Conservation (phyloP, 495 filamentous ascomycete genomes). For the Pseudoneurospora amorphoporcata region DNA sequence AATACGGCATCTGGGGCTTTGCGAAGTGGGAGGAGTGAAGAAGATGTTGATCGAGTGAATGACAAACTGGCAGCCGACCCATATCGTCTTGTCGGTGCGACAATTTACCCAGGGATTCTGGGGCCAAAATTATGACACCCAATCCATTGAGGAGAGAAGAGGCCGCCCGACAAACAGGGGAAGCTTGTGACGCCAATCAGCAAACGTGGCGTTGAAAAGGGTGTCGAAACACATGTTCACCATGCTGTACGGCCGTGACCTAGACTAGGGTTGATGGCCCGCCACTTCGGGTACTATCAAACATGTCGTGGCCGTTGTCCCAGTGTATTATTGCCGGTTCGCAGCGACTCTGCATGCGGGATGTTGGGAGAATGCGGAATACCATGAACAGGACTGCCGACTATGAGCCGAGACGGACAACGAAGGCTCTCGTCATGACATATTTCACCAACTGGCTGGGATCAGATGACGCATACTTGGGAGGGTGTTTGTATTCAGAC, state of each 20-base stretch:
- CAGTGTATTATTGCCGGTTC: background rate
- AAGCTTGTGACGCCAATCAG: background rate
- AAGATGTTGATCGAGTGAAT: slow-evolving; percentile 84
- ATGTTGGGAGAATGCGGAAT: background rate
- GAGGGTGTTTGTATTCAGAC: background rate
- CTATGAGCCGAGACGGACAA: background rate
- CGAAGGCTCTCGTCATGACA: background rate
- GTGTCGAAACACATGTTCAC: background rate
- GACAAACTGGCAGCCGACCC: background rate
- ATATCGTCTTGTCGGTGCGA: background rate
- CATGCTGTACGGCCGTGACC: background rate
- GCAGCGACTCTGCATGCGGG: background rate
- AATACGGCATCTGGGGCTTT: slow-evolving; percentile 66
- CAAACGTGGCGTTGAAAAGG: background rate
- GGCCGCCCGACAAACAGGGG: background rate
- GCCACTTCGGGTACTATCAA: background rate
- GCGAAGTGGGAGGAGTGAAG: slow-evolving; percentile 74
- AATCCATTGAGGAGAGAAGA: background rate
- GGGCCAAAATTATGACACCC: too few relatives aligned
- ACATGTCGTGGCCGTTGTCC: background rate
- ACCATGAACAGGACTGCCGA: background rate
- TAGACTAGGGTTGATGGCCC: background rate
- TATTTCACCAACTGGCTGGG: background rate
- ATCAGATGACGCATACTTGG: background rate
- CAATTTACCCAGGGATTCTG: too few relatives aligned